Evolutionary conservation across 495 filamentous ascomycete genomes (phyloP), one percentile per base, ranked within the genome.

Genomic region (Staphylotrichum longicolle): DNA sequence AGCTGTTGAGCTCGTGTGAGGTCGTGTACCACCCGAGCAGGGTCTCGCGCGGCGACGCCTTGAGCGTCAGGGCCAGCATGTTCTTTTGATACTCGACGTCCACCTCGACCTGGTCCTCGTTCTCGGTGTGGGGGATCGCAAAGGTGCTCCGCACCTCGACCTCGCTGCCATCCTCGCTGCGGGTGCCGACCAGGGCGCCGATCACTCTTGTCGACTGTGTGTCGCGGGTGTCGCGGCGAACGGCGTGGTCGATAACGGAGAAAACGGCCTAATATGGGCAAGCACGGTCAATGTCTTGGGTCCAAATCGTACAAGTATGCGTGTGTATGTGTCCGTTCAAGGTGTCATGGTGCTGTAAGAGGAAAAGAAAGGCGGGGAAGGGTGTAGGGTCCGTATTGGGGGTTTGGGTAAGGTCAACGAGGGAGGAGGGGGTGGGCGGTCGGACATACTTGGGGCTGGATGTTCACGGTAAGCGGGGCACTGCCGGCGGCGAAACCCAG

Each of bases 41-140:
- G 33, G 93, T 86, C 77, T 98, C 94, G 73, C 90, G 88, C 11
- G 95, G 94, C 76, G 92, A 91, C 15, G 92, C 93, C 80, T 91
- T 91, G 65, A 96, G 84, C 73, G 96, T 93, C 64, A 98, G 81
- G 15, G 86, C 86, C 15, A 97, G 85, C 94, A 98, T 98, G 74
- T 93, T 90, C 84, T 98, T 98, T 77, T 98, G 94, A 74, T 98
- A 98, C 76, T 98, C 94, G 85, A 98, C 96, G 75, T 98, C 94
- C 62, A 98, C 95, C 73, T 98, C 94, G 68, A 98, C 94, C 76
- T 98, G 94, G 77, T 98, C 94, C 72, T 92, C 87, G 69, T 91
- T 96, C 80, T 98, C 94, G 60, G 92, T 97, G 81, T 98, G 94
- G 60, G 92, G 91, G 66, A 98, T 94, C 58, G 95, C 95, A 74